Percentiles rank a stretch among this genome's conserved stretches.
These are phyloP conservation scores for Selenicereus undatus DNA, from an alignment of 148 eudicot species.

Conservation along the genomic window DNA sequence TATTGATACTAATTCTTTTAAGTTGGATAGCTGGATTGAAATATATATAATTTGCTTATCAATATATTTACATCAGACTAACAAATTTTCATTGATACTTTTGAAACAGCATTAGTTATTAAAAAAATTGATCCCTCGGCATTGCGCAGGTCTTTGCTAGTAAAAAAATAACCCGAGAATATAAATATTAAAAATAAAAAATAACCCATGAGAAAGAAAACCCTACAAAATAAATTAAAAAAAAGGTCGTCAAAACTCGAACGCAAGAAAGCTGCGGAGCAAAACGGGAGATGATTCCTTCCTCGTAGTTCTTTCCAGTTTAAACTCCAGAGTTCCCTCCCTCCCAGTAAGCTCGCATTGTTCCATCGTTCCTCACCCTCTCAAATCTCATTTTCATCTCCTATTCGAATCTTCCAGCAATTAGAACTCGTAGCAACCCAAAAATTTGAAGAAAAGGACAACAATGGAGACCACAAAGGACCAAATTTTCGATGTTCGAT, in stretches of 20 bases:
- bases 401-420: neutral
- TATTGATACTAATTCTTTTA: too few species aligned
- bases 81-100: too few species aligned
- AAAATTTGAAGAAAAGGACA: neutral
- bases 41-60: too few species aligned
- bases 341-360: neutral
- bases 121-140: too few species aligned
- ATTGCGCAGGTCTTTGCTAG: too few species aligned
- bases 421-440: neutral
- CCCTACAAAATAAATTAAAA: too few species aligned
- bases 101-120: too few species aligned
- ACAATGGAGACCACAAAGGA: slow-evolving; percentile 36
- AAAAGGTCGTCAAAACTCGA: neutral
- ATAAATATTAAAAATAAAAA: too few species aligned
- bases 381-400: neutral
- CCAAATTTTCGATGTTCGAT: slow-evolving; percentile 54
- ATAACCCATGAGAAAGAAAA: too few species aligned
- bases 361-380: neutral
- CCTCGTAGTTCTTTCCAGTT: slow-evolving; percentile 10
- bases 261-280: neutral
- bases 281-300: neutral
- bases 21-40: too few species aligned
- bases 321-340: neutral
- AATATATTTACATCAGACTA: too few species aligned
- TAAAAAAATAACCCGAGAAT: too few species aligned